A percentile compares a stretch with the other conserved stretches of the same genome.
Conservation (phyloP, 805 yeast species). For the Yamadazyma kitorensis region DNA sequence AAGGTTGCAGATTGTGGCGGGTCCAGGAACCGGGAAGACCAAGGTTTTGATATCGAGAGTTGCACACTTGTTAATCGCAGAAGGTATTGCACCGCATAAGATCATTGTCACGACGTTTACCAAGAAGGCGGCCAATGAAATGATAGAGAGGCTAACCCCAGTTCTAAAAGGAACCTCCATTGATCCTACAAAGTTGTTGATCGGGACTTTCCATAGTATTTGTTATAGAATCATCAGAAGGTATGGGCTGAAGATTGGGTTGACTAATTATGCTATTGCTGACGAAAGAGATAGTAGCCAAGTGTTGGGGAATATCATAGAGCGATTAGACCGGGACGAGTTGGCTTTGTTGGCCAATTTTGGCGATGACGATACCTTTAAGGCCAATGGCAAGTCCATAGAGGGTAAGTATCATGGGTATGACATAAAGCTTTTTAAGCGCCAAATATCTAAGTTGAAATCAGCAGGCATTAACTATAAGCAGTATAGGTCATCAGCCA, state of each 20-base stretch:
- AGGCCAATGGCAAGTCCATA: background rate
- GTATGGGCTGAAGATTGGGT: constrained; percentile 52
- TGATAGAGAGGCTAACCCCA: constrained; percentile 56
- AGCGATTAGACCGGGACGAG: constrained; percentile 19
- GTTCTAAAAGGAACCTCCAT: constrained; percentile 35
- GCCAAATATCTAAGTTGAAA: constrained; percentile 55
- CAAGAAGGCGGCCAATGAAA: constrained; percentile 86
- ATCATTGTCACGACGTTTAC: constrained; percentile 91
- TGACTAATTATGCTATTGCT: constrained; percentile 50
- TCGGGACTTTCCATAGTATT: constrained; percentile 91
- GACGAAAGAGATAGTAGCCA: constrained; percentile 60
- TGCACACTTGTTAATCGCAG: constrained; percentile 57
- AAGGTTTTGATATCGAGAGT: constrained; percentile 78
- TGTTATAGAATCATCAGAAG: constrained; percentile 59
- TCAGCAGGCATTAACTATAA: constrained; percentile 49
- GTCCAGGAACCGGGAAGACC: constrained; percentile 76
- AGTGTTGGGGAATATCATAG: constrained; percentile 42
- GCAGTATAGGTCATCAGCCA: constrained; percentile 17
- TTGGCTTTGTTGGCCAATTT: constrained; percentile 12
- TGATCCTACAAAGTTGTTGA: constrained; percentile 45
- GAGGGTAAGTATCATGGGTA: constrained; percentile 27
- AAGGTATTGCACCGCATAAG: constrained; percentile 53
- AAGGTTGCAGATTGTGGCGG: constrained; percentile 52
- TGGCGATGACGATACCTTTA: constrained; percentile 7
- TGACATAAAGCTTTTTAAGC: constrained; percentile 39